Conservation (phyloP, 805 yeast species). For the Citeromyces matritensis region DNA sequence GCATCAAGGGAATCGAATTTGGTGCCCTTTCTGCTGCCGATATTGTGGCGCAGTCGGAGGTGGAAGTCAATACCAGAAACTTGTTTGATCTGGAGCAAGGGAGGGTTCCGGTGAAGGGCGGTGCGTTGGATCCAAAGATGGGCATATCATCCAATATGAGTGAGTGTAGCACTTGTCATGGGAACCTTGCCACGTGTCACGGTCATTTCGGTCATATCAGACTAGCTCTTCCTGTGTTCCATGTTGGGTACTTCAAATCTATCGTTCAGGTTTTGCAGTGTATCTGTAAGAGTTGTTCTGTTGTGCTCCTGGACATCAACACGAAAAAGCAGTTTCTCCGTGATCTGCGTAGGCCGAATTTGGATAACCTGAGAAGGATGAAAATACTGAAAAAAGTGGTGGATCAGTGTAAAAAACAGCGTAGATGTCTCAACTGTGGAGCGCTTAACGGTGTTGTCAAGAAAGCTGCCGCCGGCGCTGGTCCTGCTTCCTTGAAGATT, state of each 20-base stretch:
- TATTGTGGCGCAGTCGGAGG: conserved; percentile 86
- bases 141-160: conserved; percentile 82
- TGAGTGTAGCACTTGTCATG: conserved; percentile 86
- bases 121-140: conserved; percentile 88
- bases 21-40: conserved; percentile 89
- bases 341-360: conserved; percentile 79
- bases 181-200: conserved; percentile 85
- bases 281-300: conserved; percentile 82
- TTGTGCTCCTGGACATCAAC: conserved; percentile 58
- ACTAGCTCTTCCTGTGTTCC: conserved; percentile 91
- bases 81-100: conserved; percentile 85
- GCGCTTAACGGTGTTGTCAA: conserved; percentile 93
- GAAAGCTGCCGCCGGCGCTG: conserved; percentile 84
- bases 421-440: conserved; percentile 80
- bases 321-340: conserved; percentile 50
- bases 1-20: conserved; percentile 81
- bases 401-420: conserved; percentile 91
- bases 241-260: conserved; percentile 91
- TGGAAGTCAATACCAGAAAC: conserved; percentile 84
- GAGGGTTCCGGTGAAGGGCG: conserved; percentile 64
- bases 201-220: conserved; percentile 97
- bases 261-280: conserved; percentile 79
- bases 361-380: conserved; percentile 89
- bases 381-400: conserved; percentile 64
- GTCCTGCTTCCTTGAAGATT: conserved; percentile 87